Conservation (phyloP, 2,329 filamentous ascomycete genomes). For the Kalmusia sp. region DNA sequence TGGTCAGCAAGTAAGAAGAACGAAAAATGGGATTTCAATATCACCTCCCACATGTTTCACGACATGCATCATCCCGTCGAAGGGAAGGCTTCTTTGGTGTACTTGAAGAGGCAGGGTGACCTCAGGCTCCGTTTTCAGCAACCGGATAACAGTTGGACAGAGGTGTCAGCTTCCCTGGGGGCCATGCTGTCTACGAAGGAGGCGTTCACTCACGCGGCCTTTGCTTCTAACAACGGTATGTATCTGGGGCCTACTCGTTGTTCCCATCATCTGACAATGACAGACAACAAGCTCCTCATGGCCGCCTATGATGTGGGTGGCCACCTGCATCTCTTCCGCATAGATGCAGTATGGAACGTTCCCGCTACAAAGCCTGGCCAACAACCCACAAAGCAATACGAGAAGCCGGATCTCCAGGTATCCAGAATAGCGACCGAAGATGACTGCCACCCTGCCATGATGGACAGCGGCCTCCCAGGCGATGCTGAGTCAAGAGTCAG, state of each 20-base stretch:
- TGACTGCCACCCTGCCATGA: slow-evolving; percentile 37
- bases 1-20: slow-evolving; percentile 50
- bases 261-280: slow-evolving; percentile 10
- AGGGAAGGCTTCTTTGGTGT: slow-evolving; percentile 76
- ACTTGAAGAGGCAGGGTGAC: slow-evolving; percentile 75
- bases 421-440: slow-evolving; percentile 37
- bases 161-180: slow-evolving; percentile 76
- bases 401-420: slow-evolving; percentile 42
- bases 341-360: slow-evolving; percentile 76
- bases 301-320: slow-evolving; percentile 73
- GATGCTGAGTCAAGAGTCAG: slow-evolving; percentile 30
- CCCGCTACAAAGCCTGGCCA: slow-evolving; percentile 64
- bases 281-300: slow-evolving; percentile 63
- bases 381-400: slow-evolving; percentile 49
- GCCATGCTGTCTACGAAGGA: slow-evolving; percentile 69
- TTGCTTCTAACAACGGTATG: slow-evolving; percentile 72
- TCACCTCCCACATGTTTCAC: slow-evolving; percentile 68
- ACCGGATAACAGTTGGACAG: slow-evolving; percentile 73
- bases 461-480: slow-evolving; percentile 29
- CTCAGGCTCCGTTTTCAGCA: slow-evolving; percentile 82
- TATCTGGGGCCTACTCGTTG: slow-evolving; percentile 2
- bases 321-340: slow-evolving; percentile 76
- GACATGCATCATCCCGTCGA: slow-evolving; percentile 77
- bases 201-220: slow-evolving; percentile 49
- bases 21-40: slow-evolving; percentile 72